phyloP scores from a whole-genome alignment of 306 rosid genomes.

The Lathyrus sativus region DNA sequence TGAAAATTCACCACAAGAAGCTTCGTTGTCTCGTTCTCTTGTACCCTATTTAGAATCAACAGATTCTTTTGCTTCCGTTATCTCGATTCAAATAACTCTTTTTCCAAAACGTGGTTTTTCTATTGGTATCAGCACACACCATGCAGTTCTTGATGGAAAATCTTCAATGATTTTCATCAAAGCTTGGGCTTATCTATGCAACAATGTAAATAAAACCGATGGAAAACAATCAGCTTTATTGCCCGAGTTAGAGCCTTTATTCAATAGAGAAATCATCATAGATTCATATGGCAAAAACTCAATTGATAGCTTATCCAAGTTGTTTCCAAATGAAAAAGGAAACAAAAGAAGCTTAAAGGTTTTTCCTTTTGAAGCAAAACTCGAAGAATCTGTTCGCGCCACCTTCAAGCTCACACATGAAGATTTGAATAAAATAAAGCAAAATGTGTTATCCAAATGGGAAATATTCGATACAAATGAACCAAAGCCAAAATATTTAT shows the following conservation, averaged over 20 bases:
- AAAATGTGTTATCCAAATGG: constrained; percentile 34
- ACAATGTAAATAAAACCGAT: neutral
- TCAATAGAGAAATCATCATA: constrained; percentile 43
- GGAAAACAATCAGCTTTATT: neutral
- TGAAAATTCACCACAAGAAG: constrained; percentile 24
- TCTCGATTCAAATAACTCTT: constrained; percentile 56
- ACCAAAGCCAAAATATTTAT: constrained; percentile 26
- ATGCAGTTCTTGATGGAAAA: constrained; percentile 59
- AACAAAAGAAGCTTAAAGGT: constrained; percentile 8
- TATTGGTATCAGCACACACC: constrained; percentile 52
- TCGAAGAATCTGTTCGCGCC: constrained; percentile 37
- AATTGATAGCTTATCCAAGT: too few species aligned
- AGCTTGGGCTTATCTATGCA: constrained; percentile 53
- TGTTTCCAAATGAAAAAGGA: neutral
- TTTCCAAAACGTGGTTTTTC: constrained; percentile 54
- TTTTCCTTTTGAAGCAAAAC: constrained; percentile 6
- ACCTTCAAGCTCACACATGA: constrained; percentile 40
- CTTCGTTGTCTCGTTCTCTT: constrained; percentile 38
- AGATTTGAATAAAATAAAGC: constrained; percentile 39
- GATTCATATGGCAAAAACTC: too few species aligned
- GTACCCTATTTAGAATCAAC: constrained; percentile 48
- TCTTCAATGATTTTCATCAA: constrained; percentile 49
- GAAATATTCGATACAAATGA: neutral
- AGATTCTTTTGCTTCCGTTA: constrained; percentile 34
- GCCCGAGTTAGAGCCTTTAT: constrained; percentile 45